Evolutionary conservation across 768 basidiomycete genomes (phyloP).

Genomic region (Gymnopilus dilepis): DNA sequence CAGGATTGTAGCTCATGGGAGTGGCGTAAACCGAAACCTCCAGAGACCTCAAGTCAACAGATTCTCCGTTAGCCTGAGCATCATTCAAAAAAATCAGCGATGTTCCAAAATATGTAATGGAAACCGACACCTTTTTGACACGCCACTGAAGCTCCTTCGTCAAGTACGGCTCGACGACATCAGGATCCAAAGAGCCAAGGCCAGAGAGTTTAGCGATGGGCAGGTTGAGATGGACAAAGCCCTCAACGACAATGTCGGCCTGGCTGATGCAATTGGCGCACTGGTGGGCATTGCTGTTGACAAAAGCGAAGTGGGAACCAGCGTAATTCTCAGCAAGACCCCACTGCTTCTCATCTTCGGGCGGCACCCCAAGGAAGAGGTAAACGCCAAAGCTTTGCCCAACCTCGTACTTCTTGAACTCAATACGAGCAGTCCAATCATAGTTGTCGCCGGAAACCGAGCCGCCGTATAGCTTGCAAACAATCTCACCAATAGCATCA

Average conservation of each 20-base stretch:
- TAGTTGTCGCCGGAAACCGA: constrained; percentile 22
- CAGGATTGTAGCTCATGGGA: constrained; percentile 34
- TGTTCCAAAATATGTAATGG: background rate
- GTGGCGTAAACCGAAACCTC: constrained; percentile 34
- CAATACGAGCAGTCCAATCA: constrained; percentile 53
- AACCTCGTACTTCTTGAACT: constrained; percentile 49
- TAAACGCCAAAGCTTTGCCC: constrained; percentile 47
- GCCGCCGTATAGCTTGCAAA: constrained; percentile 43
- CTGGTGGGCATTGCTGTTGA: constrained; percentile 33
- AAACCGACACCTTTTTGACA: constrained; percentile 40
- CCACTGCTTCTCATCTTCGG: constrained; percentile 44
- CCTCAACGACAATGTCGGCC: constrained; percentile 40
- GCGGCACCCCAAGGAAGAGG: constrained; percentile 51
- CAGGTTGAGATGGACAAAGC: constrained; percentile 50
- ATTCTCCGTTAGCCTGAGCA: constrained; percentile 26
- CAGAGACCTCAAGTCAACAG: constrained; percentile 31
- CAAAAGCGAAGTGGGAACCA: constrained; percentile 50
- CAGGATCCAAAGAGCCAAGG: constrained; percentile 40
- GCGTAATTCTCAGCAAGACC: constrained; percentile 39
- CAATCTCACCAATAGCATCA: constrained; percentile 36
- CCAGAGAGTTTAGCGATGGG: constrained; percentile 35
- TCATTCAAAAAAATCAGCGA: background rate
- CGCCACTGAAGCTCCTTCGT: constrained; percentile 46
- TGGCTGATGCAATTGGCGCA: constrained; percentile 43
- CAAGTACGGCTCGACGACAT: constrained; percentile 46